Evolutionary conservation across 345 rosid species (phyloP).

Genomic region (Gossypium longicalyx): DNA sequence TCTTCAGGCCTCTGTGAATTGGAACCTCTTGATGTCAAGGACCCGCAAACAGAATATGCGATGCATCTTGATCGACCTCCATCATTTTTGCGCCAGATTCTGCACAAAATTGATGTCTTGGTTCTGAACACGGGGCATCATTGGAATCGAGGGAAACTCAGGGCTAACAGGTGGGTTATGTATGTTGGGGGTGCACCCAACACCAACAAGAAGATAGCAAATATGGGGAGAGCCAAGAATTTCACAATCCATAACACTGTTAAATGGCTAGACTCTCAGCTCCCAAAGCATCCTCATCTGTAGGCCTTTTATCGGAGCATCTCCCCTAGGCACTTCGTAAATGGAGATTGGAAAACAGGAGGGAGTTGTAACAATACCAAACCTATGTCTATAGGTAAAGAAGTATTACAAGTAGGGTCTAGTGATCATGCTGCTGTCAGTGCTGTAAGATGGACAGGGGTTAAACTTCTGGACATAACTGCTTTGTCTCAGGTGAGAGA

Average conservation of each 20-base stretch:
- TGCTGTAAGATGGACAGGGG: slow-evolving; percentile 61
- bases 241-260: slow-evolving; percentile 68
- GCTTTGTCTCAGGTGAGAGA: slow-evolving; percentile 66
- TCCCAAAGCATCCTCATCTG: slow-evolving; percentile 45
- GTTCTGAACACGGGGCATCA: slow-evolving; percentile 82
- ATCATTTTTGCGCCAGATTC: slow-evolving; percentile 50
- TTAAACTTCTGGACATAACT: slow-evolving; percentile 68
- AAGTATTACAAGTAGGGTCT: slow-evolving; percentile 56
- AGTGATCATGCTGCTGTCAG: slow-evolving; percentile 52
- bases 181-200: slow-evolving; percentile 52
- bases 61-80: slow-evolving; percentile 91
- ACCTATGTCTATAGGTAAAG: slow-evolving; percentile 75
- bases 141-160: slow-evolving; percentile 75
- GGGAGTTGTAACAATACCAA: slow-evolving; percentile 74
- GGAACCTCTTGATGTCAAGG: slow-evolving; percentile 42
- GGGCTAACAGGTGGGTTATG: slow-evolving; percentile 72
- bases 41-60: slow-evolving; percentile 52
- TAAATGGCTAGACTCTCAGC: slow-evolving; percentile 63
- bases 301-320: slow-evolving; percentile 71
- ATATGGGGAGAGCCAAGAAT: slow-evolving; percentile 61
- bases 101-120: slow-evolving; percentile 54
- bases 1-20: slow-evolving; percentile 67
- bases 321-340: slow-evolving; percentile 73
- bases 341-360: slow-evolving; percentile 88
- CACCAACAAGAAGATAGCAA: slow-evolving; percentile 47